These are phyloP conservation scores for Bisporella sp. DNA, from an alignment of 2,329 filamentous ascomycete species.

Conservation along the genomic window DNA sequence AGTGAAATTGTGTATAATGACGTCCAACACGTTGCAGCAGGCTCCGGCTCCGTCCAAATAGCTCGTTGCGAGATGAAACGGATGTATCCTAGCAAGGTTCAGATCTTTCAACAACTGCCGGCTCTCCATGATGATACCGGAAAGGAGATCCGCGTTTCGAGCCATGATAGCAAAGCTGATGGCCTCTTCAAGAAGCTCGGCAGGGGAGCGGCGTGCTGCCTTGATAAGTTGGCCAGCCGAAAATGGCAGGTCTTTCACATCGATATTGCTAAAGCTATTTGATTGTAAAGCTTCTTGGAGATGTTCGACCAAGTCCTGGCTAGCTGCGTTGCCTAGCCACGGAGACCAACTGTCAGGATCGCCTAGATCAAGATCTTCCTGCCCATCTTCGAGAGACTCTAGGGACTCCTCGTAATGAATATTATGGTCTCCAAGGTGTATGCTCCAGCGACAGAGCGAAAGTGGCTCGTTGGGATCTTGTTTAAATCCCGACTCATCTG, in stretches of 20 bases:
- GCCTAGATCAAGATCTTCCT: too few species aligned
- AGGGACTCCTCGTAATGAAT: too few species aligned
- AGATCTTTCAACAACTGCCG: background rate
- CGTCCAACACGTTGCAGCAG: constrained; percentile 26
- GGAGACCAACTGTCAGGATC: too few species aligned
- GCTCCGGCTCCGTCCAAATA: constrained; percentile 30
- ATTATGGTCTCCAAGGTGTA: too few species aligned
- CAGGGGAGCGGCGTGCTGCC: background rate
- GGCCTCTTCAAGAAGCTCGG: background rate
- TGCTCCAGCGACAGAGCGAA: too few species aligned
- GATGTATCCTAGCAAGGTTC: constrained; percentile 17
- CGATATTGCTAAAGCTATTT: background rate
- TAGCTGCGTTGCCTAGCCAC: background rate
- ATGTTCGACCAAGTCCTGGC: background rate
- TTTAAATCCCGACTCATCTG: background rate
- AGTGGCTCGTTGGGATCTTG: background rate
- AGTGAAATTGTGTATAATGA: background rate
- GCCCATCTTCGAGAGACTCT: too few species aligned
- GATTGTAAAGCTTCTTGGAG: background rate
- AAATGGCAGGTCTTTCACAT: background rate
- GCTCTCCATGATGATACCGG: background rate
- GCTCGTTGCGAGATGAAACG: constrained; percentile 30
- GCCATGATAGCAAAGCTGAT: background rate
- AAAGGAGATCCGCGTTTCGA: background rate
- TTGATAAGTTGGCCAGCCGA: background rate